Evolutionary conservation across 169 alveolate genomes (phyloP).

Genomic region (Cryptosporidium sp.): DNA sequence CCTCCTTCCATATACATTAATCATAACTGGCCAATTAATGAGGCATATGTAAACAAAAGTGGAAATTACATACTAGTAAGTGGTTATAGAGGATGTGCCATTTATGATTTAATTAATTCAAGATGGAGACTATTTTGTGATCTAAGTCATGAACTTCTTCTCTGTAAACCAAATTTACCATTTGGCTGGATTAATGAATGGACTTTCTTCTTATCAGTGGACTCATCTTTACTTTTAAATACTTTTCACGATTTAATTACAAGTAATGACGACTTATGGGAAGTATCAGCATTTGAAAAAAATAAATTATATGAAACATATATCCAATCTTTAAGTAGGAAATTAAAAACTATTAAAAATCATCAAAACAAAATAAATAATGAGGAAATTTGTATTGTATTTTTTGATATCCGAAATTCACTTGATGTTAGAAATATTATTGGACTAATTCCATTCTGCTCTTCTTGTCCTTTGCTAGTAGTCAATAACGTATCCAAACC

Average conservation of each 20-base stretch:
- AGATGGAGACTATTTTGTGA: constrained; percentile 79
- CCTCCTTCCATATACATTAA: constrained; percentile 79
- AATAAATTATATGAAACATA: constrained; percentile 44
- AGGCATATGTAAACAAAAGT: constrained; percentile 74
- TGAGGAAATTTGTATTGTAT: constrained; percentile 32
- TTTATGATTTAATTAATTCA: constrained; percentile 75
- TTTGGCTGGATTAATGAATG: constrained; percentile 80
- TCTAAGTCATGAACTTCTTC: constrained; percentile 76
- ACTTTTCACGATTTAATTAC: constrained; percentile 42
- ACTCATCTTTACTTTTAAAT: constrained; percentile 24
- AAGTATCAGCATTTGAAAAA: constrained; percentile 43
- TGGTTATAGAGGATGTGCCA: constrained; percentile 79
- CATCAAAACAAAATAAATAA: neutral
- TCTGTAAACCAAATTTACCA: constrained; percentile 79
- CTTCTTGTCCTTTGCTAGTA: constrained; percentile 31
- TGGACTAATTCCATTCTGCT: constrained; percentile 66
- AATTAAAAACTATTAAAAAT: neutral
- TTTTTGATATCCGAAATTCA: constrained; percentile 59
- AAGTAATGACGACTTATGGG: constrained; percentile 30
- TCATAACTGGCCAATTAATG: constrained; percentile 79
- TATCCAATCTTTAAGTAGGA: neutral
- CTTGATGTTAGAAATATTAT: constrained; percentile 48
- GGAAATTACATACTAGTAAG: constrained; percentile 72
- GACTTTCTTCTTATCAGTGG: constrained; percentile 75
- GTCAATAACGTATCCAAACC: neutral